A percentile compares a stretch with the other conserved stretches of the same genome.
Evolutionary conservation across 805 yeast species (phyloP).

Genomic region (Starmerella floricola): DNA sequence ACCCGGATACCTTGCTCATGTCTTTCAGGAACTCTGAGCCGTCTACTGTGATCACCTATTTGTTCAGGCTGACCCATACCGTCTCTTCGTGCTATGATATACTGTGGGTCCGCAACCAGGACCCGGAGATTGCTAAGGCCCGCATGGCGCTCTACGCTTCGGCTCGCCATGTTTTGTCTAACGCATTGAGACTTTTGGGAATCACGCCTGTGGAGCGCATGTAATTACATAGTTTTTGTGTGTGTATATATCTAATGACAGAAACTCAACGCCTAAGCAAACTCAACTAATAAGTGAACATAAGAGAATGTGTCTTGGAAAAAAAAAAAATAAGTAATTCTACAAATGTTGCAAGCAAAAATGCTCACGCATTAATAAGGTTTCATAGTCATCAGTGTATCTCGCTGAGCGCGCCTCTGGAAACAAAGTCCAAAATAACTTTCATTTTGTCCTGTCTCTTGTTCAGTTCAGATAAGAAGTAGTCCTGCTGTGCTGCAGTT

Average conservation of each 20-base stretch:
- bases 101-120: slow-evolving; percentile 95
- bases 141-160: slow-evolving; percentile 83
- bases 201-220: slow-evolving; percentile 98
- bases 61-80: slow-evolving; percentile 83
- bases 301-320: too few relatives aligned
- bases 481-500: slow-evolving; percentile 47
- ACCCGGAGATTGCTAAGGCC: slow-evolving; percentile 70
- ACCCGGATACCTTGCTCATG: slow-evolving; percentile 77
- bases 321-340: too few relatives aligned
- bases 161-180: slow-evolving; percentile 77
- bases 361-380: neutral
- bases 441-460: slow-evolving; percentile 51
- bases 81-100: slow-evolving; percentile 94
- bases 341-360: too few relatives aligned
- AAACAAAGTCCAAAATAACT: slow-evolving; percentile 68
- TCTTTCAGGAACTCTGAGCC: slow-evolving; percentile 84
- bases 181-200: slow-evolving; percentile 83
- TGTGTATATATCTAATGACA: too few relatives aligned
- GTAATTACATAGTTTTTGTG: too few relatives aligned
- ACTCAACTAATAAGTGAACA: too few relatives aligned
- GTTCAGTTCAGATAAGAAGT: slow-evolving; percentile 46
- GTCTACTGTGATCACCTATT: slow-evolving; percentile 82
- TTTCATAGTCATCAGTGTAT: neutral
- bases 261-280: too few relatives aligned
- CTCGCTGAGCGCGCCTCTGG: slow-evolving; percentile 64